Conservation (phyloP, 495 filamentous ascomycete species). For the Alectoria sarmentosa region DNA sequence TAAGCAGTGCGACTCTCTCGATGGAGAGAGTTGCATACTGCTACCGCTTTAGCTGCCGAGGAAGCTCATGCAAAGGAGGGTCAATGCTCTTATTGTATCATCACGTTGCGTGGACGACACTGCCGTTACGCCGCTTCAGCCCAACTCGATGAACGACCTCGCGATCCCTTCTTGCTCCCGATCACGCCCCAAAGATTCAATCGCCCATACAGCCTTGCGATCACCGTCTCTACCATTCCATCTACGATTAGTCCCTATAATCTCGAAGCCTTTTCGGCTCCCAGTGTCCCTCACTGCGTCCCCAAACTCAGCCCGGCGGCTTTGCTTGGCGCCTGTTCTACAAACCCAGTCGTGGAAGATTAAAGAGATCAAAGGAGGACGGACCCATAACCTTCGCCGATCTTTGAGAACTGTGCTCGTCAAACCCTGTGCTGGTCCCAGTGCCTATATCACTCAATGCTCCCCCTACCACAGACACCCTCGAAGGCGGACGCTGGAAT, state of each 20-base stretch:
- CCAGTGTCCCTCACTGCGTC: background rate
- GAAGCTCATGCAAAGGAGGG: background rate
- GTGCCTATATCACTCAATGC: slow-evolving; percentile 13
- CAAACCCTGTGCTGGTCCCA: background rate
- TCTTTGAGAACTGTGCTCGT: background rate
- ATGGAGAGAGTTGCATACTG: background rate
- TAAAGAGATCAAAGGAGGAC: background rate
- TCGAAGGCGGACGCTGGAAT: slow-evolving; percentile 23
- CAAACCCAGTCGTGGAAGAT: background rate
- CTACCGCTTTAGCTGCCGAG: background rate
- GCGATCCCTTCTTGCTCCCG: background rate
- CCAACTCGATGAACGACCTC: background rate
- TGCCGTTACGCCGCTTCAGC: background rate
- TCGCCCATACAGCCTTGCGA: background rate
- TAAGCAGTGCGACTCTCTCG: background rate
- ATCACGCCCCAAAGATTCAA: background rate
- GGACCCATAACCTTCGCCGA: background rate
- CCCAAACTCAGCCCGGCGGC: background rate
- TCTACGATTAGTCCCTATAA: background rate
- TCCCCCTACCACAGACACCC: slow-evolving; percentile 16
- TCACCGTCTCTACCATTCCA: background rate
- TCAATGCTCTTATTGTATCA: no score
- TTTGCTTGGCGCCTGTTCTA: background rate
- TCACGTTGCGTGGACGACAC: background rate
- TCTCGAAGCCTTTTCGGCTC: background rate